phyloP scores from a whole-genome alignment of 441 rosid species.

The Cnidoscolus chayamansa region DNA sequence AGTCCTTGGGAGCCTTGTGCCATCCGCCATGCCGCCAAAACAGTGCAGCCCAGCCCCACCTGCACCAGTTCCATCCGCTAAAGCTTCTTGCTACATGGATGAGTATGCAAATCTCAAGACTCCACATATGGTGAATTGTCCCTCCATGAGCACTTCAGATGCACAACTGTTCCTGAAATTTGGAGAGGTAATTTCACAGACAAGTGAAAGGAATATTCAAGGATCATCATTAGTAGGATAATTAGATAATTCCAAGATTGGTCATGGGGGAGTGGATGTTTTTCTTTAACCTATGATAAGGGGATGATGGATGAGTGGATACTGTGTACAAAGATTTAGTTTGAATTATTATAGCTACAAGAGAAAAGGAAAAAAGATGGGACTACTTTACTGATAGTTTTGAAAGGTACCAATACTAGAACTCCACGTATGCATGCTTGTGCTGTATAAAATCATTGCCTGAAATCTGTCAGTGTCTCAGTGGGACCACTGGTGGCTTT shows the following conservation, averaged over 20 bases:
- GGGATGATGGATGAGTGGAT: slow-evolving; percentile 13
- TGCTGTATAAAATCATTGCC: slow-evolving; percentile 21
- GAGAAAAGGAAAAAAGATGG: slow-evolving; percentile 10
- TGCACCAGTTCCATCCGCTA: slow-evolving; percentile 35
- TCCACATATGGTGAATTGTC: slow-evolving; percentile 73
- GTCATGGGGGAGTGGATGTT: not conserved
- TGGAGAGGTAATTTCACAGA: slow-evolving; percentile 91
- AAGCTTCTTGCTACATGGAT: slow-evolving; percentile 60
- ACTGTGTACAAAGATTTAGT: slow-evolving; percentile 31
- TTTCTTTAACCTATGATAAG: not conserved
- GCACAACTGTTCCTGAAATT: slow-evolving; percentile 89
- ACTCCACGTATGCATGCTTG: slow-evolving; percentile 18
- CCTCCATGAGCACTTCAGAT: slow-evolving; percentile 94
- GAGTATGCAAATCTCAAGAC: slow-evolving; percentile 87
- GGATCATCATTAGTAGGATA: not conserved
- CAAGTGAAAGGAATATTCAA: slow-evolving; percentile 25
- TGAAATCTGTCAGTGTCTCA: slow-evolving; percentile 16
- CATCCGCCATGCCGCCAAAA: slow-evolving; percentile 37
- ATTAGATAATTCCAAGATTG: not conserved
- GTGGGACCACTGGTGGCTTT: slow-evolving; percentile 19
- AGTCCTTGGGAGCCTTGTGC: slow-evolving; percentile 67
- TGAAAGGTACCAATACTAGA: slow-evolving; percentile 9
- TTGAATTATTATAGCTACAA: slow-evolving; percentile 30
- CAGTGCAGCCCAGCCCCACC: slow-evolving; percentile 35
- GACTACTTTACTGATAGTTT: slow-evolving; percentile 14